Evolutionary conservation across 2,329 filamentous ascomycete genomes (phyloP), one percentile per base, ranked within the genome.

Genomic region (Chaetomiaceae sp.): DNA sequence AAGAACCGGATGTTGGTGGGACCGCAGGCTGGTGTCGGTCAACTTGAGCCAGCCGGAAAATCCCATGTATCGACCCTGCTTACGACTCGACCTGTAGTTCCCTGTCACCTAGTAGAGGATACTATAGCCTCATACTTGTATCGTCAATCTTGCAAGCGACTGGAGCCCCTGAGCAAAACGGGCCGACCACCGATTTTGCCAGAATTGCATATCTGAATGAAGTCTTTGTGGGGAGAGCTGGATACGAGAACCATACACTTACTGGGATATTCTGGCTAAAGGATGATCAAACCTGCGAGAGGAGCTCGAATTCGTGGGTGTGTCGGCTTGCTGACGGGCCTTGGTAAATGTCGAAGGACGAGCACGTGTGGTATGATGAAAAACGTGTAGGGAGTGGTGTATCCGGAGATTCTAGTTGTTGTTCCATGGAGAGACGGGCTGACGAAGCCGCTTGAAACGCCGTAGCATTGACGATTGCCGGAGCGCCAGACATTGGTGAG

Each of bases 131-230:
- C 15, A 15, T 17, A 9, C 23, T 38, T 36, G 43, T 22, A 37
- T 61, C 47, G 47, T 40, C 53, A 51, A 56, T 34, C 38, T 51
- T 31, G 46, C 40, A 52, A 53, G 47, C 38, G 31, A 51, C 36
- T 49, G 17, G 11, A 20, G 15, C 17, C 54, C 54, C 57, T 43
- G 55, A 56, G 52, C 58, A 61, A 55, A 64, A 63, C 69, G 69
- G 68, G 61, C 69, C 69, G 69, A 60, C 61, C 63, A 66, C 66
- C 67, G 65, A 69, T 65, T 66, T 68, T 69, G 61, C 66, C 68
- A 66, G 64, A 67, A 62, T 55, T 44, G 57, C 57, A 46, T 59
- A 55, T 60, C 59, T 56, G 47, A 56, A 57, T 57, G 56, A 63
- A 48, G 29, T 58, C 44, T 37, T 44, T 59, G 58, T 55, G 59